Base-by-base conservation (phyloP, 2,329 filamentous ascomycete genomes). In the Lasiodiplodia gonubiensis region DNA sequence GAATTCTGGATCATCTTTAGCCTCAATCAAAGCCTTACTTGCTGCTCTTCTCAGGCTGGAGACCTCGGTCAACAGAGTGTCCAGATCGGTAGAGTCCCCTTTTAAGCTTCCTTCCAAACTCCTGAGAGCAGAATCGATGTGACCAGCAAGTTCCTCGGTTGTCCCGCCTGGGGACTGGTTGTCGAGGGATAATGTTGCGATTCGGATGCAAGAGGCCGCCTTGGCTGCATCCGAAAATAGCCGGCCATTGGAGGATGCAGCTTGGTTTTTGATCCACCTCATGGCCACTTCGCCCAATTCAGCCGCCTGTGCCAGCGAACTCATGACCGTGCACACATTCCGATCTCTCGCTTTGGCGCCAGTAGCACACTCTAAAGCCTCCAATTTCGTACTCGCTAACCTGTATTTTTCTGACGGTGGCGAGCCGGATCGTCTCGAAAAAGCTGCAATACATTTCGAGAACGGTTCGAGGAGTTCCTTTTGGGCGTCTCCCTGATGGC, bases 401-500 rank as follows among this genome's bases (percentile, higher is more conserved):
- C 80, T 77, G 68, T 84, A 86, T 12, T 78, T 79, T 7, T 78
- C 72, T 2, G 68, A 67, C 0, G 79, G 70, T 0, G 75, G 72
- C 0, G 78, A 68, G 4, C 77, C 74, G 10, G 77, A 80, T 64
- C 90, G 84, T 67, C 89, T 83, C 18, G 82, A 79, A 70, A 89
- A 91, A 0, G 90, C 85, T 11, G 83, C 80, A 21, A 91, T 72
- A 70, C 88, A 93, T 63, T 86, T 86, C 0, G 85, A 83, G 59
- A 92, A 85, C 0, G 90, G 90, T 1, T 86, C 82, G n/a, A 90
- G 73, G 7, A 93, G 77, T 16, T 93, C 90, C 67, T 88, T 88
- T 42, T 88, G 85, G 4, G 85, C 74, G 67, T 90, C 85, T 1
- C 85, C 86, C 68, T 85, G 76, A 71, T 92, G 89, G 1, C 84